Percentiles rank a stretch among this genome's conserved stretches.
Conservation (phyloP, 768 basidiomycete species). For the Leccinellum albellum region DNA sequence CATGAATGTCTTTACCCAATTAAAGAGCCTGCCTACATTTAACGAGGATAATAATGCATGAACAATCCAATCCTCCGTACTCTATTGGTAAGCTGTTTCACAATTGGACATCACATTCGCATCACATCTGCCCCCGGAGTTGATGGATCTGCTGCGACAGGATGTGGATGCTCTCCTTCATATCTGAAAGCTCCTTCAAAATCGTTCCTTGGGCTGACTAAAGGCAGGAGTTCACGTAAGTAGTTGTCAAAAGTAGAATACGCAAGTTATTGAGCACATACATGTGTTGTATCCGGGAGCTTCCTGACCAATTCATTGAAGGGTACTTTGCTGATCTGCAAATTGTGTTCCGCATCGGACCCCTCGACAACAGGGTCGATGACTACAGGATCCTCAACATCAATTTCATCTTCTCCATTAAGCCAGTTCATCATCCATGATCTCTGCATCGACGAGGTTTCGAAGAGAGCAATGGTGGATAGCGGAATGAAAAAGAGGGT, state of each 20-base stretch:
- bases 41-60: constrained; percentile 4
- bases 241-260: constrained; percentile 2
- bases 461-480: constrained; percentile 67
- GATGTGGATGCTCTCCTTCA: constrained; percentile 43
- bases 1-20: constrained; percentile 68
- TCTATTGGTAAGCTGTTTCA: constrained; percentile 2
- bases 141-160: constrained; percentile 36
- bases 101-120: background rate
- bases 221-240: background rate
- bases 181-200: constrained; percentile 55
- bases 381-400: constrained; percentile 47
- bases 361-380: constrained; percentile 61
- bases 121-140: constrained; percentile 15
- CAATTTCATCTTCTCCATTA: constrained; percentile 53
- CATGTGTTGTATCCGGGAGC: constrained; percentile 72
- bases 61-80: background rate
- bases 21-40: constrained; percentile 31
- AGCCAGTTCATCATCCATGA: constrained; percentile 72
- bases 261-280: constrained; percentile 32
- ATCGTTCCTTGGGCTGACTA: constrained; percentile 72
- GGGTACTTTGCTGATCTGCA: constrained; percentile 65
- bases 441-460: constrained; percentile 53
- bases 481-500: constrained; percentile 81
- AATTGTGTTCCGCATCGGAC: constrained; percentile 48
- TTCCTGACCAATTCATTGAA: constrained; percentile 66